A percentile compares a stretch with the other conserved stretches of the same genome.
Conservation (phyloP, 1,284 basidiomycete genomes). For the Irpex rosettiformis region DNA sequence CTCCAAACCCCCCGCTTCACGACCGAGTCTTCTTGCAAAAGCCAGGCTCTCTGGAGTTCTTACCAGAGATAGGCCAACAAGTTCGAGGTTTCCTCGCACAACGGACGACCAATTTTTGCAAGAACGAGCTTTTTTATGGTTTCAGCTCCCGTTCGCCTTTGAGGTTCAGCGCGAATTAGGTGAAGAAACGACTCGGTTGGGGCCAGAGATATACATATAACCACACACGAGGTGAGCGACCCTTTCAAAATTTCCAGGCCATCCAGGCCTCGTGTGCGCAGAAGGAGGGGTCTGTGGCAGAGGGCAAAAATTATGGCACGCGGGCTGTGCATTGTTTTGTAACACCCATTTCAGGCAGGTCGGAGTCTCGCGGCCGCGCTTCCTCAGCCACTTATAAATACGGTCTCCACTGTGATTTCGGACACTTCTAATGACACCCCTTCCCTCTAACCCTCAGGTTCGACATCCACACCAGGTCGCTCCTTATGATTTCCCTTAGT, state of each 20-base stretch:
- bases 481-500: slow-evolving; percentile 69
- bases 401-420: slow-evolving; percentile 26
- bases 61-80: slow-evolving; percentile 14
- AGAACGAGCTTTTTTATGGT: slow-evolving; percentile 22
- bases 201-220: slow-evolving; percentile 10
- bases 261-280: slow-evolving; percentile 16
- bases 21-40: slow-evolving; percentile 21
- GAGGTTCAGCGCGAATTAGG: slow-evolving; percentile 16
- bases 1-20: slow-evolving; percentile 14
- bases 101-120: slow-evolving; percentile 13
- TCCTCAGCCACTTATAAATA: slow-evolving; percentile 24
- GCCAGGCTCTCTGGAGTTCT: slow-evolving; percentile 14
- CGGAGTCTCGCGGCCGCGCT: slow-evolving; percentile 15
- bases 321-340: slow-evolving; percentile 19
- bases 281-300: slow-evolving; percentile 12
- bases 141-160: slow-evolving; percentile 20
- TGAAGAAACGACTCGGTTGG: slow-evolving; percentile 20
- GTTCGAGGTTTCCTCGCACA: slow-evolving; percentile 2
- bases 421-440: slow-evolving; percentile 27
- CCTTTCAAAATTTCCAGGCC: neutral
- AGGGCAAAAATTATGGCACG: slow-evolving; percentile 19
- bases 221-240: slow-evolving; percentile 11
- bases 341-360: slow-evolving; percentile 14
- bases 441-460: slow-evolving; percentile 25
- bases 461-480: slow-evolving; percentile 24